These are phyloP conservation scores for Candida parachauliodes DNA, from an alignment of 805 yeast genomes.

Conservation along the genomic window DNA sequence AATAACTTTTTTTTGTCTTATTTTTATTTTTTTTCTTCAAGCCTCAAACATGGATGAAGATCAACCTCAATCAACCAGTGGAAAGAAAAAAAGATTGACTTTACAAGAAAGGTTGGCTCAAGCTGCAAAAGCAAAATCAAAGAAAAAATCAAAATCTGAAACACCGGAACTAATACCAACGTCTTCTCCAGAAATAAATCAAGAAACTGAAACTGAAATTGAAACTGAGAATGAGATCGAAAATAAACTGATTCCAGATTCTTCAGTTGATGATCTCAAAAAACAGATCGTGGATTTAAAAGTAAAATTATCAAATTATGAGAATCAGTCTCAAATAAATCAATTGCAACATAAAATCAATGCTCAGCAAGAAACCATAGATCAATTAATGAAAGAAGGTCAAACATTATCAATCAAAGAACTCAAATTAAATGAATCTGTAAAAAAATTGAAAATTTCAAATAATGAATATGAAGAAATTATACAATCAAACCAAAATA, in stretches of 20 bases:
- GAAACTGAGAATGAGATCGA: background rate
- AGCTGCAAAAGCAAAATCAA: conserved; percentile 55
- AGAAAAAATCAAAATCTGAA: background rate
- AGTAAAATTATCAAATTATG: background rate
- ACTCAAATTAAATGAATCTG: conserved; percentile 58
- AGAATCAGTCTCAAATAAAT: conserved; percentile 7
- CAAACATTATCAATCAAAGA: conserved; percentile 69
- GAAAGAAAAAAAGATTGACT: conserved; percentile 47
- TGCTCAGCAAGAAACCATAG: conserved; percentile 59
- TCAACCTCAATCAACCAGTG: background rate
- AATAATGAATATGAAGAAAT: conserved; percentile 32
- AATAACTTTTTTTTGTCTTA: no score
- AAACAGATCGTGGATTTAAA: conserved; percentile 2
- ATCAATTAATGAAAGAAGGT: conserved; percentile 71
- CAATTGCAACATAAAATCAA: conserved; percentile 27
- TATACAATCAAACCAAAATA: conserved; percentile 27
- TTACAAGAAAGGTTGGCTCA: conserved; percentile 81
- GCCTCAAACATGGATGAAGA: no score
- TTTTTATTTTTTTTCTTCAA: background rate
- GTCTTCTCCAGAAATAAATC: no score
- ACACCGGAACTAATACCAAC: background rate
- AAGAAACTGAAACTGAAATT: background rate
- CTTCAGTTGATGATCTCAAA: background rate
- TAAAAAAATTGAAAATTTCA: conserved; percentile 52
- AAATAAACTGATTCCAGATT: background rate